These are phyloP conservation scores for Wallemia hederae DNA, from an alignment of 1,284 basidiomycete genomes.

Conservation along the genomic window DNA sequence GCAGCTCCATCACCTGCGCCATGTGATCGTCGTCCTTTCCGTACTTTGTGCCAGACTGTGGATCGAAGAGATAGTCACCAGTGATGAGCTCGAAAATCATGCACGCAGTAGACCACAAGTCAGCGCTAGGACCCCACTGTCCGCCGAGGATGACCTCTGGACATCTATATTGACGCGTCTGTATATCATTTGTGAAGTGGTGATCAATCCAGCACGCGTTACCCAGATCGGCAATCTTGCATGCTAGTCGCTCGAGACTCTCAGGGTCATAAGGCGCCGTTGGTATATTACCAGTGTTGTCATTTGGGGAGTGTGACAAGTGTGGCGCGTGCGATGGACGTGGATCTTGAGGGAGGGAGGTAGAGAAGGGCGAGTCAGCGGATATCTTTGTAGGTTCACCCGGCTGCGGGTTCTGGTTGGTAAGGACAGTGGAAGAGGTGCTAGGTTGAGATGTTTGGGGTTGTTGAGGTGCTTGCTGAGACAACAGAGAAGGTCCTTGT, in stretches of 20 bases:
- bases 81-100: constrained; percentile 71
- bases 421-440: constrained; percentile 8
- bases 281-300: constrained; percentile 18
- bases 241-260: constrained; percentile 59
- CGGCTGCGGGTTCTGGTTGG: constrained; percentile 2
- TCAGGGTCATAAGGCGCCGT: constrained; percentile 26
- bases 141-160: constrained; percentile 90
- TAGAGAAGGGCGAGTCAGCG: constrained; percentile 2
- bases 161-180: constrained; percentile 88
- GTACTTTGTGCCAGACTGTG: constrained; percentile 46
- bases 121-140: constrained; percentile 80
- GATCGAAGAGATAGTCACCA: constrained; percentile 65
- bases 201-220: constrained; percentile 68
- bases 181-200: constrained; percentile 84
- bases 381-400: constrained; percentile 3
- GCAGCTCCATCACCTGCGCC: constrained; percentile 86
- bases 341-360: not conserved
- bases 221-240: constrained; percentile 93
- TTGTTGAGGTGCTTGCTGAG: constrained; percentile 7
- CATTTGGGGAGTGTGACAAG: constrained; percentile 23
- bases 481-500: not conserved
- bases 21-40: constrained; percentile 97
- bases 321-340: constrained; percentile 5
- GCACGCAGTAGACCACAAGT: constrained; percentile 87
- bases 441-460: constrained; percentile 11